Evolutionary conservation across 495 filamentous ascomycete genomes (phyloP).

Genomic region (Podospora pseudopauciseta): DNA sequence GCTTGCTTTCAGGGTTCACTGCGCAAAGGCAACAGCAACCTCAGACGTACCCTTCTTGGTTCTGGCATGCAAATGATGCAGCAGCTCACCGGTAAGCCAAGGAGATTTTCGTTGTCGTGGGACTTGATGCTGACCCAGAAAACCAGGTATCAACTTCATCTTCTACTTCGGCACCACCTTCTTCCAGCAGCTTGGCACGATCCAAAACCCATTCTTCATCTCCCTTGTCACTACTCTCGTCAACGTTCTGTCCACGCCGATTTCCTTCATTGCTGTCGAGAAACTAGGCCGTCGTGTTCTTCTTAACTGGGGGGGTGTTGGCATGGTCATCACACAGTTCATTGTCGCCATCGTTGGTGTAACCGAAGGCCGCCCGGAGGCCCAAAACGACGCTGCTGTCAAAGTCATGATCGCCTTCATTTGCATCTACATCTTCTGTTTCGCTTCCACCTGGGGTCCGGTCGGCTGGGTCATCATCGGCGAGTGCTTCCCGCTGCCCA

Average conservation of each 20-base stretch:
- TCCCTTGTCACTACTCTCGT: constrained; percentile 76
- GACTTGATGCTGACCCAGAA: background rate
- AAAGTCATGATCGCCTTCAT: constrained; percentile 69
- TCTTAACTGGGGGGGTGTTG: constrained; percentile 68
- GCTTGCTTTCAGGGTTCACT: constrained; percentile 61
- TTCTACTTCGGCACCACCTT: constrained; percentile 85
- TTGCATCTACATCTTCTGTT: constrained; percentile 81
- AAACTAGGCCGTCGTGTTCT: constrained; percentile 72
- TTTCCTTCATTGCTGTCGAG: constrained; percentile 80
- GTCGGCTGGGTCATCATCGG: constrained; percentile 78
- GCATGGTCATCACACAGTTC: constrained; percentile 80
- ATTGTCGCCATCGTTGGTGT: constrained; percentile 73
- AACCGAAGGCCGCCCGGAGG: constrained; percentile 45
- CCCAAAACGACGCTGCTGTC: constrained; percentile 55
- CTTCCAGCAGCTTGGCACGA: constrained; percentile 67
- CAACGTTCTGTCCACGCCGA: constrained; percentile 75
- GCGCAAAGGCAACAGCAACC: constrained; percentile 51
- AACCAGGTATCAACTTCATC: constrained; percentile 75
- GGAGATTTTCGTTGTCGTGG: background rate
- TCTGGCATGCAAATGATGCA: constrained; percentile 69
- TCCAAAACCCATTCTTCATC: constrained; percentile 74
- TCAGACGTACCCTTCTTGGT: constrained; percentile 70
- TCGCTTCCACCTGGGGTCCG: constrained; percentile 75
- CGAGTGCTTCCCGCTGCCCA: constrained; percentile 80
- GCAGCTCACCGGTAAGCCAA: constrained; percentile 46